Base-by-base conservation (phyloP, 2,329 filamentous ascomycete genomes). In the Bisporella sp. region DNA sequence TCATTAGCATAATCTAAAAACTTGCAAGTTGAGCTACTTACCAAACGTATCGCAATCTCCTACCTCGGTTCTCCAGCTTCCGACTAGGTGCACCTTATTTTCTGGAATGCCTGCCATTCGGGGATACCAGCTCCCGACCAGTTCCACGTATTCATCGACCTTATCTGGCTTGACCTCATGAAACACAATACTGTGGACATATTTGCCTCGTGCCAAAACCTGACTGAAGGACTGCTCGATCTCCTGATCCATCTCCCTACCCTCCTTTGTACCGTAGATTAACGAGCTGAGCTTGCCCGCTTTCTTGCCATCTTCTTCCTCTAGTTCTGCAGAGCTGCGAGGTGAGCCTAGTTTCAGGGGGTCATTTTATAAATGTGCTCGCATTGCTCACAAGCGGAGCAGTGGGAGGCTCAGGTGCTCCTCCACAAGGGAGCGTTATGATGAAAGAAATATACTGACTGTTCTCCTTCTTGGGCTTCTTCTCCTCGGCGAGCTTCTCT, bases 61-160 rank as follows among this genome's bases (percentile, higher is more conserved):
- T 47, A 99, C 91, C 69, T 99, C 93, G 12, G 91, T 96, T 69
- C 92, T 83, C 93, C 93, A 99, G 75, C 92, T 97, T 62, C 93
- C 93, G 5, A 99, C 93, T 51, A 99, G 74, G 68, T 99, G 85
- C 59, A 99, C 92, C 71, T 92, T 92, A 72, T 97, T 96, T 71
- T 93, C 85, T 21, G 87, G 83, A 59, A 83, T 78, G 53, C 79
- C 77, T 43, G 93, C 93, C 78, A 97, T 90, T 65, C 81, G 82
- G 6, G 93, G 92, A 66, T 99, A 99, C 87, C 89, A 97, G 37
- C 79, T 76, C 53, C 93, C 89, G 11, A 97, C 89, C 46, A 97
- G 76, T 52, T 92, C 78, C 47, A 92, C 84, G 66, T 99, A 99
- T 64, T 97, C 92, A 56, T 96, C 90, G 44, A 96, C 88, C 72